phyloP scores from a whole-genome alignment of 345 rosid genomes.

The Arabidopsis thaliana region DNA sequence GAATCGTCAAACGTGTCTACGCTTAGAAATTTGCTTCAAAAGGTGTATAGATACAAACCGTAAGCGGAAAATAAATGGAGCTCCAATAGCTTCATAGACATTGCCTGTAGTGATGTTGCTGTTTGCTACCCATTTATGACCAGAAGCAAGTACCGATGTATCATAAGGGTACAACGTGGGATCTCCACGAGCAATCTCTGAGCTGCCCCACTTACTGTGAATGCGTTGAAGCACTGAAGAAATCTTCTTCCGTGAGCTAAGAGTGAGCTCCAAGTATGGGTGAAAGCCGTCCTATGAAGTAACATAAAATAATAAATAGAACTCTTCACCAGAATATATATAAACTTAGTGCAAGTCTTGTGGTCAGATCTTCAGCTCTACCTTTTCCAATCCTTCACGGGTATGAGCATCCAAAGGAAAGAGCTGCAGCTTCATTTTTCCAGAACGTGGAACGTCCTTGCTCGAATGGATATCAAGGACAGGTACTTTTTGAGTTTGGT shows the following conservation, averaged over 20 bases:
- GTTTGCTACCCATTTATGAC: conserved; percentile 58
- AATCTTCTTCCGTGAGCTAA: conserved; percentile 68
- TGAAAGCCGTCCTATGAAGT: conserved; percentile 72
- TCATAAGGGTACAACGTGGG: conserved; percentile 66
- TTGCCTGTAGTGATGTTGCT: conserved; percentile 59
- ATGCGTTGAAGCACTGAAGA: conserved; percentile 79
- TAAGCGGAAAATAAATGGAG: conserved; percentile 77
- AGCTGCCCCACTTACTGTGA: conserved; percentile 70
- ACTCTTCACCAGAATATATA: background rate
- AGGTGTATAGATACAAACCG: conserved; percentile 53
- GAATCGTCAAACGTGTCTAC: conserved; percentile 30
- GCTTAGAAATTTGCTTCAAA: conserved; percentile 25
- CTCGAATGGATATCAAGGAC: conserved; percentile 39
- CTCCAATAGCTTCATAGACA: conserved; percentile 64
- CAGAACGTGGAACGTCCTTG: conserved; percentile 43
- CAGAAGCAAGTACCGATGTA: conserved; percentile 39
- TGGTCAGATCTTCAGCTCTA: conserved; percentile 35
- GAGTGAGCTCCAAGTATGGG: conserved; percentile 90
- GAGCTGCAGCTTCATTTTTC: conserved; percentile 83
- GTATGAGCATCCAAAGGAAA: conserved; percentile 80
- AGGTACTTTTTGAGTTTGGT: conserved; percentile 32
- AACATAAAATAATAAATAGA: conserved; percentile 5
- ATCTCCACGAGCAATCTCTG: conserved; percentile 66
- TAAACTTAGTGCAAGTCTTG: background rate
- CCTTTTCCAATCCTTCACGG: conserved; percentile 72